Conservation (phyloP, 768 basidiomycete genomes). For the Austroboletus eburneus region DNA sequence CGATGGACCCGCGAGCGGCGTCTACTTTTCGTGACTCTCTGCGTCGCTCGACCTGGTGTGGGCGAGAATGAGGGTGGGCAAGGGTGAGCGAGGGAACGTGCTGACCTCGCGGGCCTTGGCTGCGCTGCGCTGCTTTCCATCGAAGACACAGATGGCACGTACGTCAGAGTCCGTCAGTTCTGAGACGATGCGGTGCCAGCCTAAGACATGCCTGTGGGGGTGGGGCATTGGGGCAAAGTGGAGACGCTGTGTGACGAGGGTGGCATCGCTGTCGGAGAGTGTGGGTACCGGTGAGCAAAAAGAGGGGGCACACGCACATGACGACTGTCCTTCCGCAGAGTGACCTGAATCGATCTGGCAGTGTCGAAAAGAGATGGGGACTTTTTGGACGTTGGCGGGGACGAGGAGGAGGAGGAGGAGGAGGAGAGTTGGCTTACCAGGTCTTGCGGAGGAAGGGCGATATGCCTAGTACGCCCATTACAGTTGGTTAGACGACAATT, state of each 20-base stretch:
- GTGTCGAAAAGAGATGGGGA: slow-evolving; percentile 56
- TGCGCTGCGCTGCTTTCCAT: slow-evolving; percentile 59
- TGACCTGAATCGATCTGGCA: slow-evolving; percentile 60
- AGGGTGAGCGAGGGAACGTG: slow-evolving; percentile 3
- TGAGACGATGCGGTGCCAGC: slow-evolving; percentile 68
- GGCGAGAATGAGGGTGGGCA: slow-evolving; percentile 2
- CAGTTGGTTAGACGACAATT: slow-evolving; percentile 14
- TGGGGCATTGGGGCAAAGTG: slow-evolving; percentile 69
- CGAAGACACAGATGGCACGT: slow-evolving; percentile 72
- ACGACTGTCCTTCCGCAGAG: slow-evolving; percentile 67
- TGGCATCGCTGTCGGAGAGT: slow-evolving; percentile 60
- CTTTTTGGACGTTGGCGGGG: slow-evolving; percentile 30
- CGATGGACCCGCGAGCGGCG: slow-evolving; percentile 51
- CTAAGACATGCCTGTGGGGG: slow-evolving; percentile 63
- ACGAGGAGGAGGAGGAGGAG: not conserved
- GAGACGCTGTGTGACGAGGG: slow-evolving; percentile 78
- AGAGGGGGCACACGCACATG: slow-evolving; percentile 45
- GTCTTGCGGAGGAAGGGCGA: slow-evolving; percentile 64
- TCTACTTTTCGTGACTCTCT: slow-evolving; percentile 46
- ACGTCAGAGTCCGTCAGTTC: slow-evolving; percentile 59
- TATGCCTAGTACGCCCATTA: slow-evolving; percentile 71
- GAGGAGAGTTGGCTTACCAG: too few species aligned
- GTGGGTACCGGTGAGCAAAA: not conserved
- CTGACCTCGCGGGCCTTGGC: slow-evolving; percentile 74
- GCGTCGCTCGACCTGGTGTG: slow-evolving; percentile 50